phyloP scores from a whole-genome alignment of 129 eudicot genomes.

The Pseudognaphalium luteoalbum region DNA sequence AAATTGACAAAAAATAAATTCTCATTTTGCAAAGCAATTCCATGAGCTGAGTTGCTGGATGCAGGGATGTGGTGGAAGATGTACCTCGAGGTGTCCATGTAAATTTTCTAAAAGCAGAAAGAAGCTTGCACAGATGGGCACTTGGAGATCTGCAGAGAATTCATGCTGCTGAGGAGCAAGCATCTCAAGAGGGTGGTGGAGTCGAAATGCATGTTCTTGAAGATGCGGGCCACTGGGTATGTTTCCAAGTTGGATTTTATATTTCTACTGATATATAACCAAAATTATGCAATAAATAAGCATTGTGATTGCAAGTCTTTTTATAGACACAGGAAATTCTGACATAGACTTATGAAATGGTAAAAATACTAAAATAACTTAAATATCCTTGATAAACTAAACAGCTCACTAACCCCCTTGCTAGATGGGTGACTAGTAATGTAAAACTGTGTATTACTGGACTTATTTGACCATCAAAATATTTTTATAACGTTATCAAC shows the following conservation, averaged over 20 bases:
- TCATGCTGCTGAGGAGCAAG: conserved; percentile 92
- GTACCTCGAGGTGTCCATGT: conserved; percentile 91
- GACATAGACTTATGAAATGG: background rate
- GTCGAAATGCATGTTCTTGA: conserved; percentile 98
- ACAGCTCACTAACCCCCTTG: background rate
- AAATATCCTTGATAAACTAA: background rate
- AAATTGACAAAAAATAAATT: background rate
- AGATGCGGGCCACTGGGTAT: conserved; percentile 98
- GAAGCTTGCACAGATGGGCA: conserved; percentile 99
- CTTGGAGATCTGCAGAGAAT: conserved; percentile 88
- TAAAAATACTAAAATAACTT: background rate
- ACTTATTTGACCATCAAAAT: conserved; percentile 1
- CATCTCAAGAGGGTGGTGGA: conserved; percentile 90
- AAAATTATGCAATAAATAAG: background rate
- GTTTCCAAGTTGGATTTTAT: conserved; percentile 11
- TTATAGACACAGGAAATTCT: background rate
- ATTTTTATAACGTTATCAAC: background rate
- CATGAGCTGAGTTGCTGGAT: conserved; percentile 2
- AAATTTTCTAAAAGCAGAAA: conserved; percentile 84
- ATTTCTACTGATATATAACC: background rate
- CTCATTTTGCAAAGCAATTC: background rate
- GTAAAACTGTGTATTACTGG: background rate
- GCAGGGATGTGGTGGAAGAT: conserved; percentile 90
- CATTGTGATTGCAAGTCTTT: conserved; percentile 8
- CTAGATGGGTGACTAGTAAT: conserved; percentile 5